A percentile compares a stretch with the other conserved stretches of the same genome.
Conservation (phyloP, 495 filamentous ascomycete genomes). For the Barbatosphaeria neglecta region DNA sequence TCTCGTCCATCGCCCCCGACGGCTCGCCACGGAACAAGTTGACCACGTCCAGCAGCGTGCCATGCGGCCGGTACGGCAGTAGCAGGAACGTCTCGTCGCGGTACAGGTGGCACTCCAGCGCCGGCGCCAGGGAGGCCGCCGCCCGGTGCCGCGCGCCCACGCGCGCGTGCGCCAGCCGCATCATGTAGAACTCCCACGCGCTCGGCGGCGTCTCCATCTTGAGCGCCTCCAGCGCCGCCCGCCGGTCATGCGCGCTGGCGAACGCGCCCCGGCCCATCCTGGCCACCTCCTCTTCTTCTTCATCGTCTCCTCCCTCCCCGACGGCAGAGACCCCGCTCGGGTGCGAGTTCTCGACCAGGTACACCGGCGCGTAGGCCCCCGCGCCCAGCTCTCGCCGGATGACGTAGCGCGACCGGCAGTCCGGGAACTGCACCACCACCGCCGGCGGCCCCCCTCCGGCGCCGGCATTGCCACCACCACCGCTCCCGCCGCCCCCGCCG, state of each 20-base stretch:
- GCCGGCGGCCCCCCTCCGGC: too few species aligned
- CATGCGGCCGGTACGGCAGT: slow-evolving; percentile 78
- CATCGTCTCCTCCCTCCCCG: too few species aligned
- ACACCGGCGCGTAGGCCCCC: slow-evolving; percentile 90
- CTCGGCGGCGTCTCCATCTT: slow-evolving; percentile 83
- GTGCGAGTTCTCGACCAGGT: slow-evolving; percentile 63
- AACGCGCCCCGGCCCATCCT: slow-evolving; percentile 40
- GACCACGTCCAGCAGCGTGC: slow-evolving; percentile 84
- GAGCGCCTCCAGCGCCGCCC: slow-evolving; percentile 62
- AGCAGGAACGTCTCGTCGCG: slow-evolving; percentile 73
- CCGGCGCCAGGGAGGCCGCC: slow-evolving; percentile 61
- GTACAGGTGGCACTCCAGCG: slow-evolving; percentile 82
- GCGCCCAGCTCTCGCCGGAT: slow-evolving; percentile 82
- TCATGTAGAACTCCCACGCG: slow-evolving; percentile 95
- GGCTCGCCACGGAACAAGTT: slow-evolving; percentile 69
- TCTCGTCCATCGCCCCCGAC: slow-evolving; percentile 70
- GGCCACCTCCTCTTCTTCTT: slow-evolving; percentile 32
- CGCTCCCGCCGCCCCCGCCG: too few species aligned
- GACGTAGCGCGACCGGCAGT: slow-evolving; percentile 50
- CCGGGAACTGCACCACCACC: slow-evolving; percentile 59
- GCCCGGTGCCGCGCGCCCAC: slow-evolving; percentile 56
- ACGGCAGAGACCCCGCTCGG: too few species aligned
- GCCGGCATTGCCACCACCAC: too few species aligned
- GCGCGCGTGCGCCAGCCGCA: slow-evolving; percentile 65
- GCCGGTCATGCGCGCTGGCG: slow-evolving; percentile 27